A percentile compares a stretch with the other conserved stretches of the same genome.
These are phyloP conservation scores for Sparassis latifolia DNA, from an alignment of 1,284 basidiomycete genomes.

Conservation along the genomic window DNA sequence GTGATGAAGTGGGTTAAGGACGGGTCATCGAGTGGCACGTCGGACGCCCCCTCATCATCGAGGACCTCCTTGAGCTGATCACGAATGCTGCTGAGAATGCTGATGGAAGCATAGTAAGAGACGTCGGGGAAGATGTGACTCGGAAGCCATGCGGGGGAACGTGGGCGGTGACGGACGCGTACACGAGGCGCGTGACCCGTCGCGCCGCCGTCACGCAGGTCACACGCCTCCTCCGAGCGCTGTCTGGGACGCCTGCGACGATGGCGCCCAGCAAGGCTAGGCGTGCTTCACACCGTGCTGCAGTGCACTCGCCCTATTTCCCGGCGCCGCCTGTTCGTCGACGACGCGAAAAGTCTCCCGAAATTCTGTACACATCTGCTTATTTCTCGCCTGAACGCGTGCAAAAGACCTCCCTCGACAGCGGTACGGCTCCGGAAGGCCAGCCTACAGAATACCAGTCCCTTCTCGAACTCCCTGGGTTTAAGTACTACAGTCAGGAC, in stretches of 20 bases:
- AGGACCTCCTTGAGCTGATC: slow-evolving; percentile 16
- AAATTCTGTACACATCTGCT: background rate
- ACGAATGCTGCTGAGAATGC: too few species aligned
- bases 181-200: too few species aligned
- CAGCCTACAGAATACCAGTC: background rate
- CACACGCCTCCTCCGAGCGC: too few species aligned
- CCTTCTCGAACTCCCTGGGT: slow-evolving; percentile 2
- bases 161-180: too few species aligned
- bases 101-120: too few species aligned
- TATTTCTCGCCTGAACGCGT: background rate
- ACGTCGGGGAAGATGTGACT: too few species aligned
- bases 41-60: slow-evolving; percentile 14
- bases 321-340: background rate
- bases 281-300: background rate
- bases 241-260: too few species aligned
- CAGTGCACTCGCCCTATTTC: background rate
- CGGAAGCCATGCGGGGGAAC: too few species aligned
- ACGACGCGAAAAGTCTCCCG: background rate
- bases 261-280: background rate
- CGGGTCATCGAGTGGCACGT: slow-evolving; percentile 12
- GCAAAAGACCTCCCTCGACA: background rate
- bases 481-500: slow-evolving; percentile 9
- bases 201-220: too few species aligned
- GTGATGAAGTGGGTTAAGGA: slow-evolving; percentile 24
- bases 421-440: background rate